Evolutionary conservation across 768 basidiomycete genomes (phyloP).

Genomic region (Guyanaporus albipodus): DNA sequence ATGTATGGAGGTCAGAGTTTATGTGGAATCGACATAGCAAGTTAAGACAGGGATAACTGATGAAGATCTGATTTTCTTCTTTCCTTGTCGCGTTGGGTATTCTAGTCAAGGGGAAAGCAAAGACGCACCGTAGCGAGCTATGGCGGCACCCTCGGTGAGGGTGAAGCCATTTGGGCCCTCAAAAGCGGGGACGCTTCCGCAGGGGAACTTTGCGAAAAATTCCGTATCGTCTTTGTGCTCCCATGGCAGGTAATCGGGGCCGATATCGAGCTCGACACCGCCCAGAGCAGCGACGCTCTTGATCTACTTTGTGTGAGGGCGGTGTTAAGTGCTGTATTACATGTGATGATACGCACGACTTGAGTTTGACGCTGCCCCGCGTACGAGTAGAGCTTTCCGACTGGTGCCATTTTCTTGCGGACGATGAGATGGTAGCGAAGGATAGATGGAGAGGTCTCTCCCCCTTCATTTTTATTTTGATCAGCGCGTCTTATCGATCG

Average conservation of each 20-base stretch:
- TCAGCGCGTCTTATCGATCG: slow-evolving; percentile 32
- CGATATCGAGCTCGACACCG: slow-evolving; percentile 53
- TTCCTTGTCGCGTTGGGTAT: slow-evolving; percentile 14
- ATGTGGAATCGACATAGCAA: slow-evolving; percentile 45
- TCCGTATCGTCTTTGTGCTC: slow-evolving; percentile 71
- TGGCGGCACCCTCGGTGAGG: slow-evolving; percentile 72
- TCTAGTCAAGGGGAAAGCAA: slow-evolving; percentile 5
- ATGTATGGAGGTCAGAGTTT: slow-evolving; percentile 7
- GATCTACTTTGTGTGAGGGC: slow-evolving; percentile 34
- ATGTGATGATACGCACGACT: slow-evolving; percentile 36
- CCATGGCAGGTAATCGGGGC: slow-evolving; percentile 52
- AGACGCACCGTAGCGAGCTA: slow-evolving; percentile 86
- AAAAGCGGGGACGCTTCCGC: slow-evolving; percentile 81
- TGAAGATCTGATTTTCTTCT: slow-evolving; percentile 32
- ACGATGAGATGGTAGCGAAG: slow-evolving; percentile 21
- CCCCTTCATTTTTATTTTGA: slow-evolving; percentile 18
- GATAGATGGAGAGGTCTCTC: too few species aligned
- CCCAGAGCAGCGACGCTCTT: slow-evolving; percentile 56
- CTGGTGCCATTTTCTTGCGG: slow-evolving; percentile 46
- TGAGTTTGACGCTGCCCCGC: slow-evolving; percentile 38
- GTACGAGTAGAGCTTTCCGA: slow-evolving; percentile 61
- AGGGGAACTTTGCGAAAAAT: slow-evolving; percentile 71
- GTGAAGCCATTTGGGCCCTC: slow-evolving; percentile 74
- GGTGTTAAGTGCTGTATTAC: not conserved
- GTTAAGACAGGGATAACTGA: slow-evolving; percentile 78